These are phyloP conservation scores for Cyclostephanos tholiformis DNA, from an alignment of 108 stramenopile genomes.

Conservation along the genomic window DNA sequence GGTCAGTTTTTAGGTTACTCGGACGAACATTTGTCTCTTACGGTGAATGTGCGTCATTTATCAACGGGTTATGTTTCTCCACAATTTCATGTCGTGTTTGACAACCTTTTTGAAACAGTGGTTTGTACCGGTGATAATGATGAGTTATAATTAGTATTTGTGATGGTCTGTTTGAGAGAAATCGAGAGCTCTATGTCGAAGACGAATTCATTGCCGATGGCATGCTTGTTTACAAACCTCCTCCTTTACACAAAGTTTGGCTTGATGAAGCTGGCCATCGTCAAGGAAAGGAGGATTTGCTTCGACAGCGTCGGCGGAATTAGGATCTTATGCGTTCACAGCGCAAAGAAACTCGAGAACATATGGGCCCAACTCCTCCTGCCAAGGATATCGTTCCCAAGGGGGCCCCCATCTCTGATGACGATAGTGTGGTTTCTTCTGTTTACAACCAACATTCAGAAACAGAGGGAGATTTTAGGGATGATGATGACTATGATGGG, in stretches of 20 bases:
- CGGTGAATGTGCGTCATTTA: constrained; percentile 12
- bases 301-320: background rate
- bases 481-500: too few relatives aligned
- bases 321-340: background rate
- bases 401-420: background rate
- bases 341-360: background rate
- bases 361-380: too few relatives aligned
- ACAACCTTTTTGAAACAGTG: constrained; percentile 33
- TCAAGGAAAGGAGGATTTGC: background rate
- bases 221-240: constrained; percentile 10
- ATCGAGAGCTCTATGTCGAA: constrained; percentile 13
- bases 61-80: background rate
- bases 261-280: constrained; percentile 15
- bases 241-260: constrained; percentile 30
- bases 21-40: constrained; percentile 17
- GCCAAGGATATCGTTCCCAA: background rate
- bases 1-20: constrained; percentile 28
- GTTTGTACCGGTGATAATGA: too few relatives aligned
- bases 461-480: too few relatives aligned
- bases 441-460: too few relatives aligned
- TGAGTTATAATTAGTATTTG: background rate
- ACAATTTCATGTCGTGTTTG: constrained; percentile 33
- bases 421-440: constrained; percentile 5
- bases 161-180: background rate
- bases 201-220: constrained; percentile 21